phyloP scores from a whole-genome alignment of 768 basidiomycete species.

The Rhizopogon vesiculosus region DNA sequence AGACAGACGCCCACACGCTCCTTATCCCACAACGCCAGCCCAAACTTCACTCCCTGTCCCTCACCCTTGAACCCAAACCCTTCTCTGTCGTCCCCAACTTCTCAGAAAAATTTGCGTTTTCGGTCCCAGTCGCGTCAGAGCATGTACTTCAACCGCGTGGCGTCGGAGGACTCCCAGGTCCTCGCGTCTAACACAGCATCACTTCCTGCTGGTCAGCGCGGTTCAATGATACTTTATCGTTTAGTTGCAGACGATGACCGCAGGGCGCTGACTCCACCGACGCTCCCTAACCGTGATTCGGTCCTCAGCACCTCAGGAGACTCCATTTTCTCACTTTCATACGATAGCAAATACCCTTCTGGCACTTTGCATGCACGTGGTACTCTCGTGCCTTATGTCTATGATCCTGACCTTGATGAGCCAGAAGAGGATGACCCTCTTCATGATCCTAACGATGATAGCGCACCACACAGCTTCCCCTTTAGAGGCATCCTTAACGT shows the following conservation, averaged over 20 bases:
- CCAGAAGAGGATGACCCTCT: slow-evolving; percentile 73
- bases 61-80: slow-evolving; percentile 50
- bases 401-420: slow-evolving; percentile 59
- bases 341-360: slow-evolving; percentile 64
- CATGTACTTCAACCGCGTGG: slow-evolving; percentile 37
- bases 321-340: slow-evolving; percentile 41
- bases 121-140: slow-evolving; percentile 36
- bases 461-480: slow-evolving; percentile 21
- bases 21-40: slow-evolving; percentile 11
- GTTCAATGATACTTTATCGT: slow-evolving; percentile 67
- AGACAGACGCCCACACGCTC: slow-evolving; percentile 21
- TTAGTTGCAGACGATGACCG: slow-evolving; percentile 36
- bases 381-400: slow-evolving; percentile 62
- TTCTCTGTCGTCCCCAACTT: slow-evolving; percentile 7
- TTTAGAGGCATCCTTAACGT: slow-evolving; percentile 65
- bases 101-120: slow-evolving; percentile 22
- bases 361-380: slow-evolving; percentile 25
- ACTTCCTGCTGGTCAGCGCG: slow-evolving; percentile 27
- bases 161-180: slow-evolving; percentile 41
- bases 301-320: slow-evolving; percentile 51
- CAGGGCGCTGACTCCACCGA: slow-evolving; percentile 31
- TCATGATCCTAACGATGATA: slow-evolving; percentile 51
- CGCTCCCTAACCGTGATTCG: slow-evolving; percentile 31
- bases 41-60: slow-evolving; percentile 45
- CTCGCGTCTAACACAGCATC: slow-evolving; percentile 24